Percentiles rank a stretch among this genome's conserved stretches.
Conservation (phyloP, 257 asterid genomes). For the Linaria vulgaris region DNA sequence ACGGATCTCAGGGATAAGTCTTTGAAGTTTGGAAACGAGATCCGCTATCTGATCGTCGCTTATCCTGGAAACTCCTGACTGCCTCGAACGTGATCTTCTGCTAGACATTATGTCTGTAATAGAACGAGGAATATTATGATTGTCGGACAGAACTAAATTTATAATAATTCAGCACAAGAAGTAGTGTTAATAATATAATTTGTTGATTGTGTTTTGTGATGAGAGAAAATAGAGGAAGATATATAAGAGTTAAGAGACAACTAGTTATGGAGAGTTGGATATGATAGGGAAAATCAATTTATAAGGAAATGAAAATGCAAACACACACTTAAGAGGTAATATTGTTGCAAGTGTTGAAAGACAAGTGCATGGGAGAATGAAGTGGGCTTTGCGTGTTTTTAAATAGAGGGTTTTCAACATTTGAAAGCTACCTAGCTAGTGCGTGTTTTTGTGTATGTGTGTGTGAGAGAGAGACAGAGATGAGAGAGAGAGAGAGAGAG, state of each 20-base stretch:
- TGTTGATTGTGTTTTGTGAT: no score
- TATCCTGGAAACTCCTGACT: conserved; percentile 63
- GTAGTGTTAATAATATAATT: no score
- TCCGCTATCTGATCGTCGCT: conserved; percentile 92
- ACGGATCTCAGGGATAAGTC: conserved; percentile 83
- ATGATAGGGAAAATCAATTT: conserved; percentile 20
- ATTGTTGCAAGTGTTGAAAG: conserved; percentile 71
- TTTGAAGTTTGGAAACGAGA: conserved; percentile 76
- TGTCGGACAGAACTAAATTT: no score
- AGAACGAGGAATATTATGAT: no score
- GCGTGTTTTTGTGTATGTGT: not conserved
- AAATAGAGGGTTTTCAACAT: conserved; percentile 27
- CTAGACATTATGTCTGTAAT: conserved; percentile 59
- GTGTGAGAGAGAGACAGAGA: no score
- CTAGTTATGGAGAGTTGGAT: conserved; percentile 41
- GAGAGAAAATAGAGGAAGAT: not conserved
- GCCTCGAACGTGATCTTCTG: conserved; percentile 86
- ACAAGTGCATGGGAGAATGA: conserved; percentile 79
- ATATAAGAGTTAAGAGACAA: conserved; percentile 33
- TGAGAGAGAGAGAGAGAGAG: not conserved
- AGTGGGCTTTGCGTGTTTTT: conserved; percentile 59
- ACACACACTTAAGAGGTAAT: conserved; percentile 35
- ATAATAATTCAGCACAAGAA: no score
- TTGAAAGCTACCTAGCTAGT: not conserved
- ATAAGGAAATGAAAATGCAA: conserved; percentile 26